phyloP scores from a whole-genome alignment of 805 yeast genomes.

The Sporopachydermia lactativora region DNA sequence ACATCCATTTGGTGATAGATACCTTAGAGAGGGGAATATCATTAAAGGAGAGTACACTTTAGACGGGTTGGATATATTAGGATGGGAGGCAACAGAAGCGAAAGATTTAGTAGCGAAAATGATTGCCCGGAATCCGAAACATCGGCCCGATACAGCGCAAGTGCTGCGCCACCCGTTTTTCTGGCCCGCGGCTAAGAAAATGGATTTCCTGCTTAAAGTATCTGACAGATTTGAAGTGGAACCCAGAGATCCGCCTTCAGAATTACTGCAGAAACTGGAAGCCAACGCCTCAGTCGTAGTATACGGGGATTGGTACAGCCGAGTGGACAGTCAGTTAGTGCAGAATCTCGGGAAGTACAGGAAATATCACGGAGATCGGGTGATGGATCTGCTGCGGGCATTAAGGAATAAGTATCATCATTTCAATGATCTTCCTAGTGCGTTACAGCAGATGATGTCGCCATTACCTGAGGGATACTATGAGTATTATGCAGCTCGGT shows the following conservation, averaged over 20 bases:
- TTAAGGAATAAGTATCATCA: constrained; percentile 91
- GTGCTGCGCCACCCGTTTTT: constrained; percentile 80
- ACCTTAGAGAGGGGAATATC: constrained; percentile 79
- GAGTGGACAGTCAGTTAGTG: constrained; percentile 59
- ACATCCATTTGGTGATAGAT: constrained; percentile 94
- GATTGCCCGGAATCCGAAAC: constrained; percentile 53
- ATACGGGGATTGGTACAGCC: constrained; percentile 60
- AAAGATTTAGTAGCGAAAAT: constrained; percentile 55
- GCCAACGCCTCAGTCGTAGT: constrained; percentile 28
- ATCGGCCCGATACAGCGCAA: constrained; percentile 54
- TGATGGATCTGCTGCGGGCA: constrained; percentile 82
- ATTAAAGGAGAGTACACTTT: constrained; percentile 48
- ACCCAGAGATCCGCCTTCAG: constrained; percentile 65
- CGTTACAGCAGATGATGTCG: constrained; percentile 50
- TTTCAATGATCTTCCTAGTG: constrained; percentile 72
- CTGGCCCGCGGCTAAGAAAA: constrained; percentile 61
- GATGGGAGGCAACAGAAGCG: constrained; percentile 43
- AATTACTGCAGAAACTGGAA: constrained; percentile 42
- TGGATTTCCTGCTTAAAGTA: constrained; percentile 74
- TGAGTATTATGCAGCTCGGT: constrained; percentile 53
- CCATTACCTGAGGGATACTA: constrained; percentile 80
- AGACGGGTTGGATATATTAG: constrained; percentile 28
- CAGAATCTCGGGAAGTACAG: constrained; percentile 84
- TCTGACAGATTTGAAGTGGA: constrained; percentile 88
- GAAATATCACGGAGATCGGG: constrained; percentile 62